These are phyloP conservation scores for Fusarium verticillioides DNA, from an alignment of 2,329 filamentous ascomycete genomes.

Conservation along the genomic window DNA sequence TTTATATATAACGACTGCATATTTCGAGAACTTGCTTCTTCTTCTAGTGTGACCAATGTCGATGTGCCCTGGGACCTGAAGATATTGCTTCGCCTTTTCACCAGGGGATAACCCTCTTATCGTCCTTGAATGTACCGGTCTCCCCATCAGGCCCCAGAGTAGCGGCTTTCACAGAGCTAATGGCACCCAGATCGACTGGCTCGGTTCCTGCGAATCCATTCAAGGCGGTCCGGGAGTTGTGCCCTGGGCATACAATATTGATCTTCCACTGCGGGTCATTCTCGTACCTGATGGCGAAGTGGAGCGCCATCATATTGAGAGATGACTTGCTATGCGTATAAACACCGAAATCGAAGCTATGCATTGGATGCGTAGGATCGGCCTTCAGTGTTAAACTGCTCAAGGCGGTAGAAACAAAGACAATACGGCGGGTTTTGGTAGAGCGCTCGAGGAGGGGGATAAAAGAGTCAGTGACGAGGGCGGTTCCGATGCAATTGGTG, in stretches of 20 bases:
- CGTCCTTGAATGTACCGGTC: constrained; percentile 17
- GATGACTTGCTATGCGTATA: constrained; percentile 34
- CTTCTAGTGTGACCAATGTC: not conserved
- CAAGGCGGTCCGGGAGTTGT: constrained; percentile 12
- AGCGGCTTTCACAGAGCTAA: constrained; percentile 7
- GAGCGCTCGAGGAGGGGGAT: constrained; percentile 24
- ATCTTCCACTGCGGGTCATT: constrained; percentile 17
- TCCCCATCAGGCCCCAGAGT: constrained; percentile 6
- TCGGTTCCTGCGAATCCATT: constrained; percentile 15
- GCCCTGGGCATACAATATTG: constrained; percentile 23
- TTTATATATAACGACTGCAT: constrained; percentile 34
- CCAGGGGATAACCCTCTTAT: constrained; percentile 15
- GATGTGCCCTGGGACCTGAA: not conserved
- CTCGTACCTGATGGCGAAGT: constrained; percentile 24
- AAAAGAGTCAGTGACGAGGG: constrained; percentile 28
- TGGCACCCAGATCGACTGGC: constrained; percentile 8
- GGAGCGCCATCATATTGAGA: constrained; percentile 34
- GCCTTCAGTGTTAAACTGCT: constrained; percentile 27
- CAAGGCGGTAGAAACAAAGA: constrained; percentile 33
- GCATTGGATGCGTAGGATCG: not conserved
- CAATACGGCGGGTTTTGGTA: constrained; percentile 6
- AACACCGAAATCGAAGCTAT: not conserved
- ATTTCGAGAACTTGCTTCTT: not conserved
- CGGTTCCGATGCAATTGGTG: constrained; percentile 32
- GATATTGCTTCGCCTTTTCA: not conserved